phyloP scores from a whole-genome alignment of 2,329 filamentous ascomycete species.

The Stachybotrys chartarum region DNA sequence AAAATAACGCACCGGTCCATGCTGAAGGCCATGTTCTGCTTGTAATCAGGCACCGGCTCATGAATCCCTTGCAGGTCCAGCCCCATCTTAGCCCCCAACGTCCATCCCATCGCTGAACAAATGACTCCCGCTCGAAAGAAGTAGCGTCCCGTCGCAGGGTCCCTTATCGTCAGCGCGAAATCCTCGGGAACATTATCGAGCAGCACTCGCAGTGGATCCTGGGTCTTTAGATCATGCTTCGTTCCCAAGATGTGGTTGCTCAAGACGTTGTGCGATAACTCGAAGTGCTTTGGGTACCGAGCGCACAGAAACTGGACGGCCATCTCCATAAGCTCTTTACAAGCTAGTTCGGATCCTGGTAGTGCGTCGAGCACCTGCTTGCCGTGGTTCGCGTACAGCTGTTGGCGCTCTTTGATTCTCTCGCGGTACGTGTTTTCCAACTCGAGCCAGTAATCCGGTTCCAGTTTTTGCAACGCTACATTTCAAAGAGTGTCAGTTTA shows the following conservation, averaged over 20 bases:
- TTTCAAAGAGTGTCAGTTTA: fast-evolving
- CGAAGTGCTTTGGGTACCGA: slow-evolving; percentile 71
- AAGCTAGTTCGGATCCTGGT: slow-evolving; percentile 70
- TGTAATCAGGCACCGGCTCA: slow-evolving; percentile 69
- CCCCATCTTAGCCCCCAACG: slow-evolving; percentile 66
- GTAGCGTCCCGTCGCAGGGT: slow-evolving; percentile 66
- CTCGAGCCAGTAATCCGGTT: slow-evolving; percentile 85
- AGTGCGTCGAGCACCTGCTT: slow-evolving; percentile 57
- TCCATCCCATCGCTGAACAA: slow-evolving; percentile 78
- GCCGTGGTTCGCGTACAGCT: slow-evolving; percentile 57
- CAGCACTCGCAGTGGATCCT: slow-evolving; percentile 61
- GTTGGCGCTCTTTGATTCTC: slow-evolving; percentile 62
- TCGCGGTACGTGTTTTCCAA: slow-evolving; percentile 65
- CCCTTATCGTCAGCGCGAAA: slow-evolving; percentile 68
- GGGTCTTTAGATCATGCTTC: slow-evolving; percentile 50
- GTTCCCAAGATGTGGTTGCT: slow-evolving; percentile 63
- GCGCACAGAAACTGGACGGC: slow-evolving; percentile 69
- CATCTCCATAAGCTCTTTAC: slow-evolving; percentile 87
- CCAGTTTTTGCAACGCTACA: slow-evolving; percentile 67
- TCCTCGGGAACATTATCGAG: slow-evolving; percentile 79
- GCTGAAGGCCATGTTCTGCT: slow-evolving; percentile 79
- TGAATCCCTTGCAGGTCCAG: slow-evolving; percentile 66
- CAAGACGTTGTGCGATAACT: slow-evolving; percentile 50
- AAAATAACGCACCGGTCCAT: slow-evolving; percentile 62
- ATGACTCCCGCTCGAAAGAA: slow-evolving; percentile 68